These are phyloP conservation scores for Wilhelminamyces savonicus DNA, from an alignment of 805 yeast species.

Conservation along the genomic window DNA sequence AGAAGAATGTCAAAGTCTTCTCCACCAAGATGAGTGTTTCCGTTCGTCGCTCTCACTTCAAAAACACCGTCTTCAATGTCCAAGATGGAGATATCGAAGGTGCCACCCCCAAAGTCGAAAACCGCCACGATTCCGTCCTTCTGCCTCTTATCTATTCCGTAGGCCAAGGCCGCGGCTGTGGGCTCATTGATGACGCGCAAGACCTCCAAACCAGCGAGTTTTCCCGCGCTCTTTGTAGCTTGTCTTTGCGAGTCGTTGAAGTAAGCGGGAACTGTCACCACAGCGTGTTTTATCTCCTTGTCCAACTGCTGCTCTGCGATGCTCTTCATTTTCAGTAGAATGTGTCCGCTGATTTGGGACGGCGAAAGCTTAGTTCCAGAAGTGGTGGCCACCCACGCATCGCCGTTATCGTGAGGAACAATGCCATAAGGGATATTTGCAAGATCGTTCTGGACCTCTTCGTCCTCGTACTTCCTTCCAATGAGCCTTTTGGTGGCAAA, in stretches of 20 bases:
- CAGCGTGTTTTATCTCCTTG: slow-evolving; percentile 53
- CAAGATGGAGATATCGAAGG: slow-evolving; percentile 73
- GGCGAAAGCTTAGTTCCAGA: slow-evolving; percentile 50
- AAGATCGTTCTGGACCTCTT: slow-evolving; percentile 65
- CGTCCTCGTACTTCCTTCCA: slow-evolving; percentile 64
- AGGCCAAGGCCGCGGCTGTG: slow-evolving; percentile 95
- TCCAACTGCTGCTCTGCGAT: slow-evolving; percentile 51
- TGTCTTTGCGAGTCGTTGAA: slow-evolving; percentile 79
- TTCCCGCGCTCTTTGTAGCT: slow-evolving; percentile 78
- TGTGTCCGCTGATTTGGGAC: slow-evolving; percentile 62
- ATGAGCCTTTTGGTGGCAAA: slow-evolving; percentile 79
- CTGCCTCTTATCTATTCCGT: slow-evolving; percentile 68
- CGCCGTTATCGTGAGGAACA: slow-evolving; percentile 53
- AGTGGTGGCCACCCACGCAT: slow-evolving; percentile 56
- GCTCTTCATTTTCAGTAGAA: slow-evolving; percentile 58
- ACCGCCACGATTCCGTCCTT: slow-evolving; percentile 50
- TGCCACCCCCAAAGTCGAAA: slow-evolving; percentile 82
- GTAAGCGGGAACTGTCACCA: slow-evolving; percentile 80
- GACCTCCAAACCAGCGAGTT: slow-evolving; percentile 68
- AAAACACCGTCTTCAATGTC: slow-evolving; percentile 78
- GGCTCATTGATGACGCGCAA: slow-evolving; percentile 78
- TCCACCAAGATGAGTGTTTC: slow-evolving; percentile 82
- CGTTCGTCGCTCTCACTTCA: slow-evolving; percentile 78
- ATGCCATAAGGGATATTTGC: slow-evolving; percentile 58
- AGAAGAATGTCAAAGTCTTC: slow-evolving; percentile 76